phyloP scores from a whole-genome alignment of 1,139 yeast genomes.

The Geotrichum klebahnii region DNA sequence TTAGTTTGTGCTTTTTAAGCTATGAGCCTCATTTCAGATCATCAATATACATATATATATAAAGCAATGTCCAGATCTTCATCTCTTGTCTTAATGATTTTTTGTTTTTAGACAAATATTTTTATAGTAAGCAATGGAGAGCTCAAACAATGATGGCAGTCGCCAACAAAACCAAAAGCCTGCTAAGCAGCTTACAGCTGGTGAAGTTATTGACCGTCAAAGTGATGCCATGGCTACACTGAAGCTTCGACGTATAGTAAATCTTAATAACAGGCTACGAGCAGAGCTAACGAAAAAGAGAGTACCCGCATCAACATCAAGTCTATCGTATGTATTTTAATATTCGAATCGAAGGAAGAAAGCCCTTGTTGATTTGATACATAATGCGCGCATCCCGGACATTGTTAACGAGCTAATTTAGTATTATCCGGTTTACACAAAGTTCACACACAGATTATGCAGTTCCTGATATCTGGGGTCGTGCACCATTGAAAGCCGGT shows the following conservation, averaged over 20 bases:
- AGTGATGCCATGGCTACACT: conserved; percentile 35
- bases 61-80: too few relatives aligned
- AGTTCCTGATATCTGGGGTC: conserved; percentile 10
- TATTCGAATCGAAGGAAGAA: too few relatives aligned
- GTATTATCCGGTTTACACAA: conserved; percentile 2
- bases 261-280: conserved; percentile 54
- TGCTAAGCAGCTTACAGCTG: background rate
- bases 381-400: background rate
- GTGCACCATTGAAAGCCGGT: background rate
- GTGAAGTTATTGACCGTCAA: conserved; percentile 24
- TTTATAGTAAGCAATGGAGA: too few relatives aligned
- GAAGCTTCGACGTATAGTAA: conserved; percentile 61
- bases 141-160: too few relatives aligned
- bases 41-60: too few relatives aligned
- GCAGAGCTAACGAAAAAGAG: conserved; percentile 55
- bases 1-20: too few relatives aligned
- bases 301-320: conserved; percentile 65
- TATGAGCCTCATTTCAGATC: too few relatives aligned
- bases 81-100: too few relatives aligned
- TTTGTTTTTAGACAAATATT: too few relatives aligned
- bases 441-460: conserved; percentile 4
- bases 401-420: background rate
- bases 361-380: background rate
- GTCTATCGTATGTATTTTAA: conserved; percentile 44
- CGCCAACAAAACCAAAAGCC: background rate